Conservation (phyloP, 305 asterid genomes). For the Caryopteris hybrid region DNA sequence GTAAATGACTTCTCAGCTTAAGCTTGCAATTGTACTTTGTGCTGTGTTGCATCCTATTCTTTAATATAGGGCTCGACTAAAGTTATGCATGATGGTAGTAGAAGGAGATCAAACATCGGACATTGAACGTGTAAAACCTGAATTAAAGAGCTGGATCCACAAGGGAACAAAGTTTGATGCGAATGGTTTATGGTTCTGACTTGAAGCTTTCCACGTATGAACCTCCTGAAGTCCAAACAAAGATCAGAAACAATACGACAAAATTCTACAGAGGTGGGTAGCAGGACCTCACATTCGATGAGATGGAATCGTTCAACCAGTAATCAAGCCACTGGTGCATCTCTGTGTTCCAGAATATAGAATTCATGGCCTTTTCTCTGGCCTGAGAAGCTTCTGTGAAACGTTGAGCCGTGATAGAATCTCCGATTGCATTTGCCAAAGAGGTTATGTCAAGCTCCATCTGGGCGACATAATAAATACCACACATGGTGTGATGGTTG, state of each 20-base stretch:
- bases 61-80: too few relatives aligned
- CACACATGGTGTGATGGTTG: not conserved
- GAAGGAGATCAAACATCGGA: not conserved
- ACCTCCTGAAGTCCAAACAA: constrained; percentile 29
- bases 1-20: not conserved
- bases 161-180: constrained; percentile 85
- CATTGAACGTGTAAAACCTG: constrained; percentile 43
- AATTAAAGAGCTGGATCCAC: constrained; percentile 57
- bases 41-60: too few relatives aligned
- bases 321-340: constrained; percentile 88
- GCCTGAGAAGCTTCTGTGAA: constrained; percentile 52
- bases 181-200: constrained; percentile 54
- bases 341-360: constrained; percentile 67
- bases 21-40: too few relatives aligned
- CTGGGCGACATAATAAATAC: constrained; percentile 27
- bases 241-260: not conserved
- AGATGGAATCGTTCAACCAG: constrained; percentile 44
- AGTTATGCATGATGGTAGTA: too few relatives aligned
- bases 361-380: constrained; percentile 55
- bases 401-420: constrained; percentile 25
- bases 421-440: constrained; percentile 56
- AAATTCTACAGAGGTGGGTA: not conserved
- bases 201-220: constrained; percentile 42
- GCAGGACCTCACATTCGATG: constrained; percentile 28
- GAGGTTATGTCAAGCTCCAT: constrained; percentile 80